Percentiles rank a stretch among this genome's conserved stretches.
phyloP scores from a whole-genome alignment of 106 monocot genomes.

The Apostasia shenzhenica region DNA sequence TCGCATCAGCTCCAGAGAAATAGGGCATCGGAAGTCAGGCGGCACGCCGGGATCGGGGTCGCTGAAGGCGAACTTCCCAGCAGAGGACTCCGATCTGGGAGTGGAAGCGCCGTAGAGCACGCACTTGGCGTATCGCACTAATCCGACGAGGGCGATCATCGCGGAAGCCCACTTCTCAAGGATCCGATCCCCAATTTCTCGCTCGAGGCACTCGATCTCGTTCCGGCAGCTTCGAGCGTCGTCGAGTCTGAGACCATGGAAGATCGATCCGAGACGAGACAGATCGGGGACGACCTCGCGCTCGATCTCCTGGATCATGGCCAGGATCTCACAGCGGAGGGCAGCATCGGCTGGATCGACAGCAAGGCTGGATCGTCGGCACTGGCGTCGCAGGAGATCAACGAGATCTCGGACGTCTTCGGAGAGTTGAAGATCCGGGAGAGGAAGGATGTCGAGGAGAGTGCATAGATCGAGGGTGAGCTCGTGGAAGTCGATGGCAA shows the following conservation, averaged over 20 bases:
- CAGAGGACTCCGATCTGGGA: background rate
- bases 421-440: constrained; percentile 28
- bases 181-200: constrained; percentile 60
- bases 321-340: constrained; percentile 32
- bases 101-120: constrained; percentile 10
- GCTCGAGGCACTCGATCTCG: constrained; percentile 61
- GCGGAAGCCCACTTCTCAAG: constrained; percentile 28
- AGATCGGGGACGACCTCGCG: constrained; percentile 41
- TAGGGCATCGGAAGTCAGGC: constrained; percentile 71
- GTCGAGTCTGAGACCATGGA: constrained; percentile 35
- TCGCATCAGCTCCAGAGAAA: constrained; percentile 75
- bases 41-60: constrained; percentile 28
- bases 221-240: constrained; percentile 32
- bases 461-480: constrained; percentile 45
- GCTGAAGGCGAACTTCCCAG: background rate
- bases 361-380: constrained; percentile 21
- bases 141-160: constrained; percentile 53
- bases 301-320: constrained; percentile 52
- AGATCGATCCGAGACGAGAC: constrained; percentile 29
- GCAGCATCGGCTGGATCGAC: constrained; percentile 20
- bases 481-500: constrained; percentile 38
- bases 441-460: constrained; percentile 51
- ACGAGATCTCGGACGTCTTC: constrained; percentile 49
- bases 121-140: constrained; percentile 33
- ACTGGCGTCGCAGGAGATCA: constrained; percentile 36